Evolutionary conservation across 2,329 filamentous ascomycete genomes (phyloP).

Genomic region (Colletotrichum endophyticum): DNA sequence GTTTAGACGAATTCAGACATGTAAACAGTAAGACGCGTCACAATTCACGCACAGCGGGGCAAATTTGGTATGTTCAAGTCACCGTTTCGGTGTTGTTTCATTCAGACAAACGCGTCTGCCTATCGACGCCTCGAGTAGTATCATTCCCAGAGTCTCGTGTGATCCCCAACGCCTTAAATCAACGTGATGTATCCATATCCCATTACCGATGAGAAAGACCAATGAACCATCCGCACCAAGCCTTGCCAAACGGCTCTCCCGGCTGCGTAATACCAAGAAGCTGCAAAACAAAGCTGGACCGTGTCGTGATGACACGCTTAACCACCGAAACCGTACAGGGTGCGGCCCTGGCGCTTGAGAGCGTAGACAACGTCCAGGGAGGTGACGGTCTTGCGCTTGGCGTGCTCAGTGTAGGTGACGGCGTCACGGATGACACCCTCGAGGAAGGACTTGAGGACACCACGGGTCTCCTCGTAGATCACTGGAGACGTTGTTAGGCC

Average conservation of each 20-base stretch:
- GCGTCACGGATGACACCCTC: constrained; percentile 79
- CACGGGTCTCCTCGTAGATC: constrained; percentile 82
- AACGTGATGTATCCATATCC: constrained; percentile 23
- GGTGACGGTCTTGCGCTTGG: constrained; percentile 82
- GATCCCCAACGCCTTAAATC: constrained; percentile 29
- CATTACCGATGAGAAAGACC: constrained; percentile 19
- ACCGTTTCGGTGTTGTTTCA: constrained; percentile 23
- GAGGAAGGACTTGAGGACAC: constrained; percentile 80
- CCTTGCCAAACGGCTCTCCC: background rate
- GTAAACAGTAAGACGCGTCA: constrained; percentile 1
- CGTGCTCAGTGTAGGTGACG: constrained; percentile 81
- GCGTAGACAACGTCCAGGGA: constrained; percentile 72
- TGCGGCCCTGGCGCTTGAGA: constrained; percentile 73
- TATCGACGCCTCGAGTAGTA: constrained; percentile 24
- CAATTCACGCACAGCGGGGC: background rate
- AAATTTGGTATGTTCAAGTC: constrained; percentile 17
- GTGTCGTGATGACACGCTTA: constrained; percentile 48
- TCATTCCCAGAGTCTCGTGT: constrained; percentile 23
- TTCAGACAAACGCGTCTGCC: constrained; percentile 23
- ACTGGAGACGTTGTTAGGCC: constrained; percentile 43
- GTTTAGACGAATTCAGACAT: background rate
- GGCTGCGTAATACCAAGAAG: background rate
- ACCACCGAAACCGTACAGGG: constrained; percentile 90
- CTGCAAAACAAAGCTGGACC: background rate
- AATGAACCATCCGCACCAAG: constrained; percentile 4